Percentiles rank a stretch among this genome's conserved stretches.
These are phyloP conservation scores for Hypoxylon fragiforme DNA, from an alignment of 495 filamentous ascomycete species.

Conservation along the genomic window DNA sequence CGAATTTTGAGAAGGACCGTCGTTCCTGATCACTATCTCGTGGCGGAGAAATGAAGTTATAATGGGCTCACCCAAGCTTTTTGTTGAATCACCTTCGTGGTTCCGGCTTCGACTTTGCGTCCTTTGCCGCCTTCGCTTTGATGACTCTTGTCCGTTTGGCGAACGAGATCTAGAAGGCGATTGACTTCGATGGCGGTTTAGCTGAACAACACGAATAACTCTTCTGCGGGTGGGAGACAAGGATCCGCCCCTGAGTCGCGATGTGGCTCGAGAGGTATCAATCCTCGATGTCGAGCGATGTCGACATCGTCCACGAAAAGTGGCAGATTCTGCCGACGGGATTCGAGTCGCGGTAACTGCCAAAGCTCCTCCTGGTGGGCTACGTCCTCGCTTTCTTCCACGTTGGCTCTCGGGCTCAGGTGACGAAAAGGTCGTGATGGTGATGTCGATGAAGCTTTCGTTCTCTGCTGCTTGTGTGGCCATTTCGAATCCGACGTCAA, in stretches of 20 bases:
- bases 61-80: constrained; percentile 8
- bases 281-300: constrained; percentile 43
- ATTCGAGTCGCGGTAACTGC: constrained; percentile 21
- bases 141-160: constrained; percentile 24
- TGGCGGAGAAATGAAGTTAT: constrained; percentile 29
- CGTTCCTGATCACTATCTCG: constrained; percentile 27
- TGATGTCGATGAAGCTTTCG: constrained; percentile 32
- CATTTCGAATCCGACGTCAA: constrained; percentile 6
- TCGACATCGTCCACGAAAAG: constrained; percentile 44
- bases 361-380: constrained; percentile 23
- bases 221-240: constrained; percentile 40
- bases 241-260: constrained; percentile 31
- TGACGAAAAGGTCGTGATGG: constrained; percentile 31
- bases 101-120: constrained; percentile 42
- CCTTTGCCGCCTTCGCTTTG: constrained; percentile 41
- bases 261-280: constrained; percentile 34
- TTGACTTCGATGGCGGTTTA: constrained; percentile 40
- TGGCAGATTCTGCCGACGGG: constrained; percentile 44
- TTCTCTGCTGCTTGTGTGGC: constrained; percentile 16
- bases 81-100: constrained; percentile 26
- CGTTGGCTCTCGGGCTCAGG: constrained; percentile 41
- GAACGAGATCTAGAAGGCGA: constrained; percentile 44
- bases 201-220: constrained; percentile 35
- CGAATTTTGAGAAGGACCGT: constrained; percentile 14
- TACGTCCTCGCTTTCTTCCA: constrained; percentile 41